Percentiles rank a stretch among this genome's conserved stretches.
Conservation (phyloP, 768 basidiomycete species). For the Neoboletus brunneissimus region DNA sequence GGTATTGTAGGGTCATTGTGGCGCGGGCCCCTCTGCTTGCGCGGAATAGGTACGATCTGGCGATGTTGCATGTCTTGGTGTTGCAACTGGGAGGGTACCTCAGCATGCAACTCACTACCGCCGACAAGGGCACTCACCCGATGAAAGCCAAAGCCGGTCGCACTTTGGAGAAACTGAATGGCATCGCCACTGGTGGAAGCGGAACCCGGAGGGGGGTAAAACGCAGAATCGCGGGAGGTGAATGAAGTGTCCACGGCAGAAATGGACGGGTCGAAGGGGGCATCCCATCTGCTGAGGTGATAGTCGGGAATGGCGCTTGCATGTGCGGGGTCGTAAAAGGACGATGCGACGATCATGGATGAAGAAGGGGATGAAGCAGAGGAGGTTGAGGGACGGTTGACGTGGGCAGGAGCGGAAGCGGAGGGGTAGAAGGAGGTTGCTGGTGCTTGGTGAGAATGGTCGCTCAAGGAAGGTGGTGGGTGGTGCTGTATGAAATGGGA, state of each 20-base stretch:
- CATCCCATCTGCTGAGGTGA: conserved; percentile 35
- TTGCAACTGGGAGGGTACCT: background rate
- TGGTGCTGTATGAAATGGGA: background rate
- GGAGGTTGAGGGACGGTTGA: background rate
- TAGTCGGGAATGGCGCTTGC: conserved; percentile 38
- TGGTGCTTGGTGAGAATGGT: background rate
- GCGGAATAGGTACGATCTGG: conserved; percentile 12
- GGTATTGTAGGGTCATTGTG: background rate
- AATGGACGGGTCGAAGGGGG: conserved; percentile 15
- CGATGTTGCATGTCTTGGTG: conserved; percentile 6
- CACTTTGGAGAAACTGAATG: background rate
- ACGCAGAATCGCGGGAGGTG: background rate
- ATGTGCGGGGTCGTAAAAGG: conserved; percentile 52
- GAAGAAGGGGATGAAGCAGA: conserved; percentile 5
- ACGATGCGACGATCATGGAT: conserved; percentile 52
- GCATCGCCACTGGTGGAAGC: background rate
- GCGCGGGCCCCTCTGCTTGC: background rate
- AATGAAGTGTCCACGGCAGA: background rate
- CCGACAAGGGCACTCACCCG: background rate
- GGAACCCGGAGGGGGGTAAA: background rate
- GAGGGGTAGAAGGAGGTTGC: background rate
- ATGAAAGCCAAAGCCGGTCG: background rate
- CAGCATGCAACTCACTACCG: background rate
- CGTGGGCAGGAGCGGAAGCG: background rate
- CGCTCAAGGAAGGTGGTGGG: background rate